phyloP scores from a whole-genome alignment of 495 filamentous ascomycete genomes.

The Aspergillus panamensis region DNA sequence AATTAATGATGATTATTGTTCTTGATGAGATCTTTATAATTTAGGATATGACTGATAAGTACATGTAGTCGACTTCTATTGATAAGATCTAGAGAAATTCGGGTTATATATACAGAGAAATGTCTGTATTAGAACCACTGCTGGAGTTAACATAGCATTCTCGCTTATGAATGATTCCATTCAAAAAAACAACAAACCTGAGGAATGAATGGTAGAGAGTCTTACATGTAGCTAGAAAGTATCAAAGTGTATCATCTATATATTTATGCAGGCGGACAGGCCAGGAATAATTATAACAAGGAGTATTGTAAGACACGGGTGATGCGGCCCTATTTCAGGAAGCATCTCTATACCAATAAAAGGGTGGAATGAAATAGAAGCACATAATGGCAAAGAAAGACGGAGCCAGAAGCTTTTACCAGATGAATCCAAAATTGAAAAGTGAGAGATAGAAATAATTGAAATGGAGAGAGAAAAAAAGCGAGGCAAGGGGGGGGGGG shows the following conservation, averaged over 20 bases:
- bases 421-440: constrained; percentile 23
- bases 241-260: constrained; percentile 1
- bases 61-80: too few species aligned
- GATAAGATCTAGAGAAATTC: too few species aligned
- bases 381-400: neutral
- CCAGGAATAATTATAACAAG: neutral
- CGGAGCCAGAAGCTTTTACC: constrained; percentile 19
- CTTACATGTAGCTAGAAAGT: too few species aligned
- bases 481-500: constrained; percentile 1
- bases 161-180: too few species aligned
- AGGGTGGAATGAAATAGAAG: constrained; percentile 1
- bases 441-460: constrained; percentile 13
- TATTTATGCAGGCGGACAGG: constrained; percentile 2
- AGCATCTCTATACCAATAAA: constrained; percentile 15
- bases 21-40: neutral
- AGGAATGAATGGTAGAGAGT: too few species aligned
- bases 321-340: constrained; percentile 11
- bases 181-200: too few species aligned
- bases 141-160: too few species aligned
- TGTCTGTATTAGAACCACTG: too few species aligned
- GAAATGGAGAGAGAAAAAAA: constrained; percentile 7
- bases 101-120: too few species aligned
- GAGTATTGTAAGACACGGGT: constrained; percentile 1
- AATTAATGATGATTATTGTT: neutral
- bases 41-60: too few species aligned